Percentiles rank a stretch among this genome's conserved stretches.
Conservation (phyloP, 352 stramenopile species). For the Globisporangium perplexum region DNA sequence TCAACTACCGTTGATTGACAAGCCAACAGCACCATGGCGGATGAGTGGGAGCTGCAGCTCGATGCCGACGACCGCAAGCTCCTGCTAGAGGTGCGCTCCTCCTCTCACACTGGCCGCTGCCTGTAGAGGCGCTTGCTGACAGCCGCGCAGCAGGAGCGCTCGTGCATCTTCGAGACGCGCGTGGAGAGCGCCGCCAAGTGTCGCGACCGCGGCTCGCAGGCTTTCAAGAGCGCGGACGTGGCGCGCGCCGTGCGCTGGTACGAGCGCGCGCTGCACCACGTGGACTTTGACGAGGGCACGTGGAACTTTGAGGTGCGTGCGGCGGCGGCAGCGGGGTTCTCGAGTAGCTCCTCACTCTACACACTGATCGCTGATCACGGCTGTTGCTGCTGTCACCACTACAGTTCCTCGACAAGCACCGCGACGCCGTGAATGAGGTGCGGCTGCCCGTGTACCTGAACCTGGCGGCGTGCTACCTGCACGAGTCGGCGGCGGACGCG, state of each 20-base stretch:
- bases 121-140: too few relatives aligned
- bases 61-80: constrained; percentile 13
- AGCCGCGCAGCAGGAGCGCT: constrained; percentile 55
- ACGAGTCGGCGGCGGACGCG: constrained; percentile 24
- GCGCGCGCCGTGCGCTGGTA: constrained; percentile 57
- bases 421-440: constrained; percentile 62
- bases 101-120: too few relatives aligned
- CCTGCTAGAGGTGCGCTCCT: constrained; percentile 11
- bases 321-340: too few relatives aligned
- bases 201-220: constrained; percentile 50
- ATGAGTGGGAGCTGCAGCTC: constrained; percentile 6
- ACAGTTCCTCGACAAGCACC: constrained; percentile 71
- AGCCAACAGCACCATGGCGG: not conserved
- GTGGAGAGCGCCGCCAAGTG: constrained; percentile 61
- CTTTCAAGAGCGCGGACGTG: constrained; percentile 53
- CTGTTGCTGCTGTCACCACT: too few relatives aligned
- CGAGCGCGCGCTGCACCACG: constrained; percentile 68
- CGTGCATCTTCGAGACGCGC: constrained; percentile 80
- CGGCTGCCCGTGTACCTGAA: constrained; percentile 77
- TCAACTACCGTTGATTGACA: too few relatives aligned
- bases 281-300: constrained; percentile 83
- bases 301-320: constrained; percentile 72
- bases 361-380: too few relatives aligned
- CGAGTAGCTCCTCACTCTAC: not conserved
- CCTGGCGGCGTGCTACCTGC: constrained; percentile 68